phyloP scores from a whole-genome alignment of 2,329 filamentous ascomycete genomes.

The Chaetomiaceae sp. region DNA sequence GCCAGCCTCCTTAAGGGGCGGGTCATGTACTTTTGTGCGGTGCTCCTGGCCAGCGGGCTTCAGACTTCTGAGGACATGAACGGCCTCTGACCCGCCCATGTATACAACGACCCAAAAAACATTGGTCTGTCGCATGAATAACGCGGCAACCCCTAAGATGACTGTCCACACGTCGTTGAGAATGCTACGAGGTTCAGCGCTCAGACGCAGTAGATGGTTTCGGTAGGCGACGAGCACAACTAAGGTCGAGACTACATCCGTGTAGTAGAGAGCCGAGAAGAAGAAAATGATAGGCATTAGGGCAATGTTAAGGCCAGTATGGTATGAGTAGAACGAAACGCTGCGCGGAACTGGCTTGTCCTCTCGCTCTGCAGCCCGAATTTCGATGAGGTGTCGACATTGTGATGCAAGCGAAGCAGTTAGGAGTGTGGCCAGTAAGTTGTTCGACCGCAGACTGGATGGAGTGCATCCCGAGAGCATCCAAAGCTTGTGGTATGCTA shows the following conservation, averaged over 20 bases:
- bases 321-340: slow-evolving; percentile 40
- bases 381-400: slow-evolving; percentile 51
- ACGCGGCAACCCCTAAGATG: slow-evolving; percentile 57
- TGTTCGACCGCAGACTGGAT: slow-evolving; percentile 46
- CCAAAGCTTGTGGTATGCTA: slow-evolving; percentile 35
- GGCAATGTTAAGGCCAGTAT: slow-evolving; percentile 72
- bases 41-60: slow-evolving; percentile 31
- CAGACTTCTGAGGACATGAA: slow-evolving; percentile 48
- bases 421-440: slow-evolving; percentile 41
- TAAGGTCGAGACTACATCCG: slow-evolving; percentile 78
- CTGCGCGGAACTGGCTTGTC: slow-evolving; percentile 12
- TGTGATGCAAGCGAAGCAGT: slow-evolving; percentile 45
- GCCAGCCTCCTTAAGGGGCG: slow-evolving; percentile 42
- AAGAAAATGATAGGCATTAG: slow-evolving; percentile 92
- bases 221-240: slow-evolving; percentile 68
- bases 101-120: slow-evolving; percentile 90
- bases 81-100: slow-evolving; percentile 58
- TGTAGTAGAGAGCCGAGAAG: slow-evolving; percentile 94
- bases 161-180: slow-evolving; percentile 44
- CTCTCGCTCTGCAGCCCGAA: slow-evolving; percentile 33
- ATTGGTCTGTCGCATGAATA: slow-evolving; percentile 89
- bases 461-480: slow-evolving; percentile 35
- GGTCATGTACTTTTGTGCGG: slow-evolving; percentile 47
- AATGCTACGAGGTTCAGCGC: slow-evolving; percentile 30
- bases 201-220: slow-evolving; percentile 47